Conservation (phyloP, 495 filamentous ascomycete genomes). For the Talaromyces liani region DNA sequence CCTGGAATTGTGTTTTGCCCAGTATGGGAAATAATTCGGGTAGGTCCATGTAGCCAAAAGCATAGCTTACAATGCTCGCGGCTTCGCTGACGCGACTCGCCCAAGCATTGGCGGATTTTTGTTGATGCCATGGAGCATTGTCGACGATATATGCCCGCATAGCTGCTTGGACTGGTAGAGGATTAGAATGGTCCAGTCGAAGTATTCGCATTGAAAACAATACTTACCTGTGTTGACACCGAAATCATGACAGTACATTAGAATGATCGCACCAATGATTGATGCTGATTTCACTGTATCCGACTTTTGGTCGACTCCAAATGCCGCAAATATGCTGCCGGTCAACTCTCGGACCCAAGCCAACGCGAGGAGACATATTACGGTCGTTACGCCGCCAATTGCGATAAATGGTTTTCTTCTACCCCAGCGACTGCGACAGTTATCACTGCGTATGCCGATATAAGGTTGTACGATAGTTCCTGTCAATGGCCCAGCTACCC, state of each 20-base stretch:
- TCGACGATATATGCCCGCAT: slow-evolving; percentile 91
- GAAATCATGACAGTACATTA: neutral
- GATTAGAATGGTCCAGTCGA: neutral
- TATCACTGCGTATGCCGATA: slow-evolving; percentile 83
- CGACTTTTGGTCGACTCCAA: neutral
- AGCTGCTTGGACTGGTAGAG: slow-evolving; percentile 63
- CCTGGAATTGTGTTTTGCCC: slow-evolving; percentile 81
- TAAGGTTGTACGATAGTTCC: slow-evolving; percentile 89
- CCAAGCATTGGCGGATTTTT: slow-evolving; percentile 84
- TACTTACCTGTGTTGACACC: neutral
- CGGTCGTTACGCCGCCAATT: slow-evolving; percentile 53
- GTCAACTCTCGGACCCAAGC: neutral
- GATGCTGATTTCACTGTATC: neutral
- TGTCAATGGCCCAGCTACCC: slow-evolving; percentile 85
- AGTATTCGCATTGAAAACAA: neutral
- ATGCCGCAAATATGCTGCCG: neutral
- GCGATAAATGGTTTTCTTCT: slow-evolving; percentile 87
- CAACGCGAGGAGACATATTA: neutral
- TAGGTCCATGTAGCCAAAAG: slow-evolving; percentile 59
- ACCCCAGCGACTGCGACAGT: slow-evolving; percentile 70
- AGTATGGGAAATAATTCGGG: slow-evolving; percentile 51
- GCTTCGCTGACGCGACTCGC: slow-evolving; percentile 71
- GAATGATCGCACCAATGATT: neutral
- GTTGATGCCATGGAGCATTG: slow-evolving; percentile 80
- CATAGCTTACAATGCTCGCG: slow-evolving; percentile 78